phyloP scores from a whole-genome alignment of 441 rosid species.

The Eutrema salsugineum region DNA sequence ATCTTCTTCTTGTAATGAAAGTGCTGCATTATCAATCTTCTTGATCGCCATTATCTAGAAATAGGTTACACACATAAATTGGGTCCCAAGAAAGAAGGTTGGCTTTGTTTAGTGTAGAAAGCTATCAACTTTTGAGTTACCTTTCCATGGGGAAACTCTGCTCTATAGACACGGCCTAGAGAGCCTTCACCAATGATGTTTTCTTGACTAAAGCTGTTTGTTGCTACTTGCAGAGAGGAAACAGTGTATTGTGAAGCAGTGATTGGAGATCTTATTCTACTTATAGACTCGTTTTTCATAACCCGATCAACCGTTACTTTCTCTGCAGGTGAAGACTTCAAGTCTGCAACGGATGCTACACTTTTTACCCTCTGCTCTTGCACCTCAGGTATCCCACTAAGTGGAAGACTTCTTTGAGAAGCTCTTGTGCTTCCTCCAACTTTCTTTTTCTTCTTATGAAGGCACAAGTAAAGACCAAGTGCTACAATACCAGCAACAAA shows the following conservation, averaged over 20 bases:
- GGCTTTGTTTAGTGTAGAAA: neutral
- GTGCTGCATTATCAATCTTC: conserved; percentile 89
- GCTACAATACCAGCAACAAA: conserved; percentile 45
- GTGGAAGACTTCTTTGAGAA: conserved; percentile 53
- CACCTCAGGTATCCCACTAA: conserved; percentile 43
- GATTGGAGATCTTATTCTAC: conserved; percentile 72
- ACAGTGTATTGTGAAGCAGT: conserved; percentile 79
- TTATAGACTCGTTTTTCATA: conserved; percentile 68
- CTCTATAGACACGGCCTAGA: conserved; percentile 92
- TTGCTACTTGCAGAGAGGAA: conserved; percentile 81
- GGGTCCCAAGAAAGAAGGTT: neutral
- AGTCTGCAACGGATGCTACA: conserved; percentile 64
- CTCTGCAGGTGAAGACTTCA: conserved; percentile 73
- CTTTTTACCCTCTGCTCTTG: conserved; percentile 68
- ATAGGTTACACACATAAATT: conserved; percentile 8
- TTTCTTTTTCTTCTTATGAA: conserved; percentile 50
- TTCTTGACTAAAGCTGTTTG: conserved; percentile 95
- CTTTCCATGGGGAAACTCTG: conserved; percentile 84
- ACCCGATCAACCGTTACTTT: conserved; percentile 56
- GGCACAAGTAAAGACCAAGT: conserved; percentile 48
- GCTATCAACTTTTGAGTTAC: conserved; percentile 31
- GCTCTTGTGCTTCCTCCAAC: conserved; percentile 41
- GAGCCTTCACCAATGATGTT: conserved; percentile 94
- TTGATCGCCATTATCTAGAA: conserved; percentile 75
- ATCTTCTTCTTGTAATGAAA: conserved; percentile 91